Percentiles rank a stretch among this genome's conserved stretches.
Evolutionary conservation across 805 yeast species (phyloP).

Genomic region (Candida namnaoensis): DNA sequence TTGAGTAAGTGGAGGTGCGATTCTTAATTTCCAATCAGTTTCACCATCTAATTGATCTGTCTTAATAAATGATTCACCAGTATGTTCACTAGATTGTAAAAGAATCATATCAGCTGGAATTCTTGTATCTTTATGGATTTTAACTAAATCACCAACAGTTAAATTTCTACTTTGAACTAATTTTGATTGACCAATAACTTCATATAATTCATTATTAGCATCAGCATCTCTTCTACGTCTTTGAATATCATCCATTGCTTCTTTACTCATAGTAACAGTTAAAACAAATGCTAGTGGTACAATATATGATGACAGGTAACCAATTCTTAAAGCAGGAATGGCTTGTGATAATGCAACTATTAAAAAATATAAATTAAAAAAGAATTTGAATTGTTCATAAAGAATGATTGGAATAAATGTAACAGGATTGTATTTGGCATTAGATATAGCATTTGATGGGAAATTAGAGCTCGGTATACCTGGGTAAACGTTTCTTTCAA

Average conservation of each 20-base stretch:
- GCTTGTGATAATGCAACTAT: conserved; percentile 92
- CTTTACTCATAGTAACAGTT: conserved; percentile 89
- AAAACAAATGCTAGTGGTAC: conserved; percentile 93
- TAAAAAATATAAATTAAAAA: conserved; percentile 86
- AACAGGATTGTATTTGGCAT: conserved; percentile 87
- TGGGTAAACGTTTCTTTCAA: conserved; percentile 34
- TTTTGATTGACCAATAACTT: conserved; percentile 44
- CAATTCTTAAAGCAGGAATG: conserved; percentile 83
- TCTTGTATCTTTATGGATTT: conserved; percentile 70
- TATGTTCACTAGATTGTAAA: conserved; percentile 69
- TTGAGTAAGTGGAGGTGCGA: conserved; percentile 73
- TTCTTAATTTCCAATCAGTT: conserved; percentile 94
- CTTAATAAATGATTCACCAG: conserved; percentile 87
- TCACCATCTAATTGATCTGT: conserved; percentile 99
- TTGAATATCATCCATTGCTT: conserved; percentile 88
- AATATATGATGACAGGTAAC: conserved; percentile 85
- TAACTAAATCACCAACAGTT: conserved; percentile 80
- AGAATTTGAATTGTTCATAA: conserved; percentile 94
- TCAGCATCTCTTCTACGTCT: conserved; percentile 87
- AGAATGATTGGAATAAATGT: conserved; percentile 84
- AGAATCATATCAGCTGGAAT: conserved; percentile 92
- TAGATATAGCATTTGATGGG: conserved; percentile 77
- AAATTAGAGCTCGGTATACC: conserved; percentile 28
- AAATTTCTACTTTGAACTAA: conserved; percentile 50
- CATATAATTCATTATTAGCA: conserved; percentile 77